A percentile compares a stretch with the other conserved stretches of the same genome.
Evolutionary conservation across 306 rosid genomes (phyloP).

Genomic region (Fagus sylvatica): DNA sequence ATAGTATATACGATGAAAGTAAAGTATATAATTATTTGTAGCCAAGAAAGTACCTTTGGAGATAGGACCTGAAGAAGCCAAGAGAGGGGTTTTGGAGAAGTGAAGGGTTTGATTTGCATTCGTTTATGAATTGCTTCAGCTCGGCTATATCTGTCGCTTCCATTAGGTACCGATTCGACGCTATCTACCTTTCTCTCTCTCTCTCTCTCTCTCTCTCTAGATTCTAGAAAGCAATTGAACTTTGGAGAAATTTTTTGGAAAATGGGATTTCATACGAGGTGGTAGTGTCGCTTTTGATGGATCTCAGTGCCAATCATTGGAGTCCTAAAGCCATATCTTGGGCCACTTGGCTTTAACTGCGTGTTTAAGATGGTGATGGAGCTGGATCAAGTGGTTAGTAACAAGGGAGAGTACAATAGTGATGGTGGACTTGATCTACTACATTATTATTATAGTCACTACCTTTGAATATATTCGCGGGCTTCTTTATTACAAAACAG

Average conservation of each 20-base stretch:
- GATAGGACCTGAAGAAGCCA: conserved; percentile 79
- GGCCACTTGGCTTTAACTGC: too few species aligned
- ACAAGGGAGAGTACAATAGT: too few species aligned
- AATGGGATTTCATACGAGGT: background rate
- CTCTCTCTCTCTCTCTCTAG: background rate
- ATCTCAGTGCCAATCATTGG: background rate
- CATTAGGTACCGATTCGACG: conserved; percentile 24
- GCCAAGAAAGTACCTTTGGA: conserved; percentile 45
- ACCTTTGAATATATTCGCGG: background rate
- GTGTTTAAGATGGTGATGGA: background rate
- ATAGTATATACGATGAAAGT: background rate
- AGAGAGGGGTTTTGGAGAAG: conserved; percentile 64
- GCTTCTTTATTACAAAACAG: background rate
- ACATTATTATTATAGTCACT: background rate
- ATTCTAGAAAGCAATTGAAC: background rate
- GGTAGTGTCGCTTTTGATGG: background rate
- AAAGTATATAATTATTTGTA: too few species aligned
- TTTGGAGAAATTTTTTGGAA: too few species aligned
- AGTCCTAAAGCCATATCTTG: too few species aligned
- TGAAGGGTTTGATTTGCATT: conserved; percentile 68
- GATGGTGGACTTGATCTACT: background rate
- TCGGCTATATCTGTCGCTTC: conserved; percentile 43
- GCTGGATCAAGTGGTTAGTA: background rate
- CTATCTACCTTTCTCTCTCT: background rate
- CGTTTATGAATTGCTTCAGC: conserved; percentile 52